phyloP scores from a whole-genome alignment of 2,329 filamentous ascomycete species.

The Verticillium klebahnii region DNA sequence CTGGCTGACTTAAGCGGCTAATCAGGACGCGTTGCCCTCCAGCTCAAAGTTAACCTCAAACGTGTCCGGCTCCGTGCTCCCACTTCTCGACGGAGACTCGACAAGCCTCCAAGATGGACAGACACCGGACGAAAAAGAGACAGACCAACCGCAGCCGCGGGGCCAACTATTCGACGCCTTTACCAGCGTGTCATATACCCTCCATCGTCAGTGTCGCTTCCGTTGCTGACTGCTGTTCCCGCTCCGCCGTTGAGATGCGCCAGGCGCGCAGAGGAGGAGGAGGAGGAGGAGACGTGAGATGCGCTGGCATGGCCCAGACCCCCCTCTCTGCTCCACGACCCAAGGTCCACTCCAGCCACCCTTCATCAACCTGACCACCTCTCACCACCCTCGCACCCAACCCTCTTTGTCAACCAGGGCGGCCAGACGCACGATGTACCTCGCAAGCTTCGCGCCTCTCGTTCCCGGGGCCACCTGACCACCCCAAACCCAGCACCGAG shows the following conservation, averaged over 20 bases:
- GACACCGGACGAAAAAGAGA: not conserved
- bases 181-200: conserved; percentile 11
- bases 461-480: not conserved
- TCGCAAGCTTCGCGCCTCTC: not conserved
- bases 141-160: not conserved
- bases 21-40: conserved; percentile 18
- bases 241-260: not conserved
- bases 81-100: conserved; percentile 7
- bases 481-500: not conserved
- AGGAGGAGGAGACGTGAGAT: not conserved
- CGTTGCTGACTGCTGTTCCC: not conserved
- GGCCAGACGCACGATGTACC: not conserved
- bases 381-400: not conserved
- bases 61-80: conserved; percentile 14
- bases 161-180: not conserved
- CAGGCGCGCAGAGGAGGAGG: not conserved
- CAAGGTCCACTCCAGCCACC: not conserved
- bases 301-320: not conserved
- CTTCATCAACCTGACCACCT: not conserved
- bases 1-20: conserved; percentile 19
- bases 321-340: not conserved
- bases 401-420: not conserved
- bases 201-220: conserved; percentile 2
- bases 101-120: not conserved
- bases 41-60: conserved; percentile 38